phyloP scores from a whole-genome alignment of 345 rosid genomes.

The Hypericum androsaemum region DNA sequence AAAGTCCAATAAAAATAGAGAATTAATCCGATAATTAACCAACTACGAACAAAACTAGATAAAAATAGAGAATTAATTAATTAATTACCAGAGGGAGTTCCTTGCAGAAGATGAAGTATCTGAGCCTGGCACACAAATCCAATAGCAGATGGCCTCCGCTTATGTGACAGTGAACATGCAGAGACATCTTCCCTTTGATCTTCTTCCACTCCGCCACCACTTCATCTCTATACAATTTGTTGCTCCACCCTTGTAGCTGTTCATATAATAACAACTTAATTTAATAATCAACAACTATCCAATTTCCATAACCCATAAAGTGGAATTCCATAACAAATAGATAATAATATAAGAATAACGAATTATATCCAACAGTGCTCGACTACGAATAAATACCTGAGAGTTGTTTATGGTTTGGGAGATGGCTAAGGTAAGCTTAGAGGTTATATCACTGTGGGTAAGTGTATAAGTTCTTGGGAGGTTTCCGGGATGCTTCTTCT shows the following conservation, averaged over 20 bases:
- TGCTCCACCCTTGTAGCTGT: slow-evolving; percentile 91
- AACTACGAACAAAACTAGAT: too few relatives aligned
- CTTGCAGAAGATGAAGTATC: slow-evolving; percentile 74
- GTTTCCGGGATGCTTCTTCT: slow-evolving; percentile 79
- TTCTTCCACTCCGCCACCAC: slow-evolving; percentile 99
- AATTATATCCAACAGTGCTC: neutral
- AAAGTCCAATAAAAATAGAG: neutral
- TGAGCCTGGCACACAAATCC: slow-evolving; percentile 50
- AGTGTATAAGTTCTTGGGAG: slow-evolving; percentile 91
- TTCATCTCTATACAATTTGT: slow-evolving; percentile 80
- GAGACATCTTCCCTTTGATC: slow-evolving; percentile 83
- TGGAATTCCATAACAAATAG: too few relatives aligned
- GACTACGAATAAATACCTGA: slow-evolving; percentile 39
- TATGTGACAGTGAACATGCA: slow-evolving; percentile 94
- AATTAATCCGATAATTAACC: too few relatives aligned
- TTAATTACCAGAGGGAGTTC: slow-evolving; percentile 76
- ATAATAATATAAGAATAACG: neutral
- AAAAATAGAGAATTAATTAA: neutral
- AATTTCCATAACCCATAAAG: too few relatives aligned
- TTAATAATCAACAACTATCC: neutral
- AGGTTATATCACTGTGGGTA: slow-evolving; percentile 81
- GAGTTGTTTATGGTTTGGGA: slow-evolving; percentile 87
- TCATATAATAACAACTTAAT: slow-evolving; percentile 1
- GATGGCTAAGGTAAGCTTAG: slow-evolving; percentile 76
- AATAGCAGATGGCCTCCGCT: slow-evolving; percentile 91